Percentiles rank a stretch among this genome's conserved stretches.
Conservation (phyloP, 2,329 filamentous ascomycete genomes). For the Beauveria caledonica region DNA sequence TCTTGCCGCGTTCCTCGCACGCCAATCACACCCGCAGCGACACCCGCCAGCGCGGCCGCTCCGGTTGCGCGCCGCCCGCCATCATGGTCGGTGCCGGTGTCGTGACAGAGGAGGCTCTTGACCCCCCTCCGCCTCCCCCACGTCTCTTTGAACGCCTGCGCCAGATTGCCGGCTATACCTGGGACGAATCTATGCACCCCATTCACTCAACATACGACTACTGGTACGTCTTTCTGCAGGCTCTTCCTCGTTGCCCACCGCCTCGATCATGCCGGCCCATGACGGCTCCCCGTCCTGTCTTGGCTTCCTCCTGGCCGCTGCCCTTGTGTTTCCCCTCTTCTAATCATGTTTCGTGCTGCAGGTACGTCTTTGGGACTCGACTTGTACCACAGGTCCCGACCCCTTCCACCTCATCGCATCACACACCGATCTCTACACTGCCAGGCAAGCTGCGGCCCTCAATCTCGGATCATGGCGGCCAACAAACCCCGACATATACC, state of each 20-base stretch:
- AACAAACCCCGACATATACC: conserved; percentile 26
- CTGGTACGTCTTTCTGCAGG: conserved; percentile 47
- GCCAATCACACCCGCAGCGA: not conserved
- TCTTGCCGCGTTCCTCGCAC: not conserved
- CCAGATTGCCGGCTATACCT: conserved; percentile 66
- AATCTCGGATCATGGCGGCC: conserved; percentile 31
- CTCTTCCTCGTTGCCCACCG: not conserved
- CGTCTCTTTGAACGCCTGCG: conserved; percentile 65
- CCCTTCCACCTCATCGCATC: conserved; percentile 37
- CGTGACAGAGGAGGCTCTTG: conserved; percentile 46
- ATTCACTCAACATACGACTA: conserved; percentile 74
- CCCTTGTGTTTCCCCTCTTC: not conserved
- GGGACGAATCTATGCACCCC: conserved; percentile 57
- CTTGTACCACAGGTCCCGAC: conserved; percentile 43
- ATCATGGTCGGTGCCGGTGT: conserved; percentile 44
- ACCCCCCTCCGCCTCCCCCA: conserved; percentile 56
- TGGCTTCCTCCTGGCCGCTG: not conserved
- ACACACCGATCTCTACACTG: conserved; percentile 35
- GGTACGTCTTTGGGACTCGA: conserved; percentile 60
- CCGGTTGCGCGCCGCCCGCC: conserved; percentile 13
- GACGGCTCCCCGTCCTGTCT: not conserved
- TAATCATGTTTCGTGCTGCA: conserved; percentile 22
- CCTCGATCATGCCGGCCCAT: not conserved
- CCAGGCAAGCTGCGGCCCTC: conserved; percentile 36
- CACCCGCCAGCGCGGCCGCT: not conserved